Conservation (phyloP, 345 rosid species). For the Aquilaria yunnanensis region DNA sequence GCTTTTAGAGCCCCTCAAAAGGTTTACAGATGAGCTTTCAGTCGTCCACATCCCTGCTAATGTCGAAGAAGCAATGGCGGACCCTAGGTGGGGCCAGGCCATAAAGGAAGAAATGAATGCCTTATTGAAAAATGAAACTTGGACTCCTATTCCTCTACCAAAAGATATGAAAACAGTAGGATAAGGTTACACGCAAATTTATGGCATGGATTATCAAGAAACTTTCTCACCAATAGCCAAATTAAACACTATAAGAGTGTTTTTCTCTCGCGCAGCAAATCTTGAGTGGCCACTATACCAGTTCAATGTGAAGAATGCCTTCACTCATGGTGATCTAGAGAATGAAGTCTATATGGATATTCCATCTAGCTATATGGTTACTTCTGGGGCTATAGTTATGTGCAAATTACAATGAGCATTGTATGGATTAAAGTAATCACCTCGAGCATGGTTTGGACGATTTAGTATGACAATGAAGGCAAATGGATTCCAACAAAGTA, state of each 20-base stretch:
- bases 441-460: neutral
- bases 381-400: neutral
- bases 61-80: neutral
- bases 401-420: neutral
- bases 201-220: neutral
- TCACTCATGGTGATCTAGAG: too few species aligned
- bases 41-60: neutral
- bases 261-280: neutral
- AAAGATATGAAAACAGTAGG: neutral
- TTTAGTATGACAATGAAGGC: slow-evolving; percentile 1
- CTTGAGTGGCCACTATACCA: neutral
- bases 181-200: neutral
- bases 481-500: neutral
- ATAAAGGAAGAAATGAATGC: neutral
- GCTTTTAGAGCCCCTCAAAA: neutral
- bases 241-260: neutral
- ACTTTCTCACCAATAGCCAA: neutral
- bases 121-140: too few species aligned
- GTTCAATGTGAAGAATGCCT: too few species aligned
- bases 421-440: too few species aligned
- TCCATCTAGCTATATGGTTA: too few species aligned
- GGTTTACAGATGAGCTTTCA: neutral
- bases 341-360: too few species aligned
- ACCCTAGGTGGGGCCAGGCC: neutral
- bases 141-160: neutral